These are phyloP conservation scores for Fusarium sp. DNA, from an alignment of 2,329 filamentous ascomycete species.

Conservation along the genomic window DNA sequence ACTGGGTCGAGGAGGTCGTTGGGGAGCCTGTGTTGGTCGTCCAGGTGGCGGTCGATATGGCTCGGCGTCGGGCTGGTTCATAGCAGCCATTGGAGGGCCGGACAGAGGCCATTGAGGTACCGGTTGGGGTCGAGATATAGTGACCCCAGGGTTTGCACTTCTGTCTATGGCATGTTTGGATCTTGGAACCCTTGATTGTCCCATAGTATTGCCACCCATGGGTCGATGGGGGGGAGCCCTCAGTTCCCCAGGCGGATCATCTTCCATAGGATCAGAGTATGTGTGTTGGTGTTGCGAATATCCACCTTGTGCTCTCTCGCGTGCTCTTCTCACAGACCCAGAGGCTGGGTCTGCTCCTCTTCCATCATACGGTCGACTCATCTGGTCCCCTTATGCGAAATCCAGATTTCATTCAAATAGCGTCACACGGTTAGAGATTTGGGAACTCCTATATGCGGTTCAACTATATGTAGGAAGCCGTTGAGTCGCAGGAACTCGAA, in stretches of 20 bases:
- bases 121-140: constrained; percentile 66
- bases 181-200: constrained; percentile 34
- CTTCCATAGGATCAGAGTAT: constrained; percentile 46
- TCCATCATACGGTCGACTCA: constrained; percentile 69
- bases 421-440: constrained; percentile 20
- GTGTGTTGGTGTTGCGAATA: constrained; percentile 41
- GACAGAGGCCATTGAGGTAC: constrained; percentile 67
- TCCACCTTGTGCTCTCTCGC: constrained; percentile 64
- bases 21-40: constrained; percentile 62
- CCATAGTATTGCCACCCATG: constrained; percentile 35
- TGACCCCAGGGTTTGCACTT: constrained; percentile 48
- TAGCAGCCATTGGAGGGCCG: constrained; percentile 53
- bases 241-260: constrained; percentile 43
- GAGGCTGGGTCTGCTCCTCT: constrained; percentile 62
- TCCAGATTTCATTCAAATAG: constrained; percentile 39
- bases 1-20: constrained; percentile 70
- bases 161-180: constrained; percentile 39
- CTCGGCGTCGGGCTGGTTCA: constrained; percentile 50
- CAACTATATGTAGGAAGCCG: constrained; percentile 43
- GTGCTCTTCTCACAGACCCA: constrained; percentile 66
- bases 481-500: constrained; percentile 24
- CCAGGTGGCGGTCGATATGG: constrained; percentile 65
- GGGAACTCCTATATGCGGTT: constrained; percentile 36
- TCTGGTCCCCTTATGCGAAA: constrained; percentile 54
- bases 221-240: constrained; percentile 48